A percentile compares a stretch with the other conserved stretches of the same genome.
Conservation (phyloP, 2,329 filamentous ascomycete species). For the Ophiostoma australiae region DNA sequence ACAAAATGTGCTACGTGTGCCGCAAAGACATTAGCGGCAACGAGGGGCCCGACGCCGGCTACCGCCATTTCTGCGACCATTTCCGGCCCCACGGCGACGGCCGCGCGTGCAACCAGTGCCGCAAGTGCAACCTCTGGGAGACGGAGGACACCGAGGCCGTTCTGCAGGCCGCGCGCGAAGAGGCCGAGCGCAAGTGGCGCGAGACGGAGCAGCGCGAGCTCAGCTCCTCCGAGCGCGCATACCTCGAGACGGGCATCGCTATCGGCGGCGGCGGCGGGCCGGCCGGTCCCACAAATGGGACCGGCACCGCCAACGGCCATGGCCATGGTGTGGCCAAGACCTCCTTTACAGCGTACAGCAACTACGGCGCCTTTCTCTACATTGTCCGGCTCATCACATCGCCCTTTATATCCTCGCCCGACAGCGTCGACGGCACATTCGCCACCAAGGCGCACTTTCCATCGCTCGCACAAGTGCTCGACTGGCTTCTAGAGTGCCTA, state of each 20-base stretch:
- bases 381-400: not conserved
- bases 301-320: not conserved
- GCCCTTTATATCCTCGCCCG: not conserved
- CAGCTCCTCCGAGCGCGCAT: conserved; percentile 50
- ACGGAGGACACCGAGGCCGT: conserved; percentile 67
- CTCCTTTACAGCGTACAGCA: not conserved
- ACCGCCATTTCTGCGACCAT: conserved; percentile 93
- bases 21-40: conserved; percentile 62
- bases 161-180: conserved; percentile 61
- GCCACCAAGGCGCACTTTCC: conserved; percentile 31
- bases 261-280: conserved; percentile 22
- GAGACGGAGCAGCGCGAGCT: conserved; percentile 57
- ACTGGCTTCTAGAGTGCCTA: conserved; percentile 43
- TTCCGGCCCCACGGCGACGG: conserved; percentile 76
- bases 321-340: not conserved
- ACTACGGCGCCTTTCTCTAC: not conserved
- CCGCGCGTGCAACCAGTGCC: conserved; percentile 70
- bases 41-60: conserved; percentile 57
- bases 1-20: conserved; percentile 97
- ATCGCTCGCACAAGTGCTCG: conserved; percentile 42
- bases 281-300: not conserved
- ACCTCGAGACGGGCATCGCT: conserved; percentile 52
- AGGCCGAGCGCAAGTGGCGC: conserved; percentile 68
- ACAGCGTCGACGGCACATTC: not conserved
- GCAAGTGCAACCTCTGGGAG: conserved; percentile 74